Conservation (phyloP, 2,329 filamentous ascomycete species). For the Sporothrix phasma region DNA sequence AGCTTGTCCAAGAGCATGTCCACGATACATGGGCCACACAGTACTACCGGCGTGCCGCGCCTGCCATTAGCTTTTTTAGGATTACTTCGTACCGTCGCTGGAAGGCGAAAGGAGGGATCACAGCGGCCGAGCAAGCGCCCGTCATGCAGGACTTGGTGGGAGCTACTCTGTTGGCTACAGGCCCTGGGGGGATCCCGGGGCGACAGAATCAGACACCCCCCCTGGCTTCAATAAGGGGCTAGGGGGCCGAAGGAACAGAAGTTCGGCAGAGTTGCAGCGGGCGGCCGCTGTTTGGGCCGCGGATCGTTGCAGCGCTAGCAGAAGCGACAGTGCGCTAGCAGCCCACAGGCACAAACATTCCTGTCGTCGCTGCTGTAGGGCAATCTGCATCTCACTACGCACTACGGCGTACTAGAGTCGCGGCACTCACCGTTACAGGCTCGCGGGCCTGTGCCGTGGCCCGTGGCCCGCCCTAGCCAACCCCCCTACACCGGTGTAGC, state of each 20-base stretch:
- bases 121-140: neutral
- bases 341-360: neutral
- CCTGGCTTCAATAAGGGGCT: neutral
- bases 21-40: neutral
- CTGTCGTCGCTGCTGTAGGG: too few relatives aligned
- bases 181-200: neutral
- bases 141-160: neutral
- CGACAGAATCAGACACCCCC: neutral
- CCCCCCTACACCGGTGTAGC: neutral
- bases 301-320: conserved; percentile 10
- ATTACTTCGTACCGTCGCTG: neutral
- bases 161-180: too few relatives aligned
- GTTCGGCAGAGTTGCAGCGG: conserved; percentile 3
- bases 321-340: conserved; percentile 8
- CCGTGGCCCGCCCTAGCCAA: neutral
- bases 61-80: neutral
- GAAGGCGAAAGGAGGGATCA: neutral
- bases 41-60: conserved; percentile 1
- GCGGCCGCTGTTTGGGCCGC: neutral
- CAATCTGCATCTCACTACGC: neutral
- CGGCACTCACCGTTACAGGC: neutral
- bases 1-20: neutral
- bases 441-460: neutral
- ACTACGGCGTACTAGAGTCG: neutral
- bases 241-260: neutral